phyloP scores from a whole-genome alignment of 2,329 filamentous ascomycete genomes.

The Colletotrichum higginsianum region DNA sequence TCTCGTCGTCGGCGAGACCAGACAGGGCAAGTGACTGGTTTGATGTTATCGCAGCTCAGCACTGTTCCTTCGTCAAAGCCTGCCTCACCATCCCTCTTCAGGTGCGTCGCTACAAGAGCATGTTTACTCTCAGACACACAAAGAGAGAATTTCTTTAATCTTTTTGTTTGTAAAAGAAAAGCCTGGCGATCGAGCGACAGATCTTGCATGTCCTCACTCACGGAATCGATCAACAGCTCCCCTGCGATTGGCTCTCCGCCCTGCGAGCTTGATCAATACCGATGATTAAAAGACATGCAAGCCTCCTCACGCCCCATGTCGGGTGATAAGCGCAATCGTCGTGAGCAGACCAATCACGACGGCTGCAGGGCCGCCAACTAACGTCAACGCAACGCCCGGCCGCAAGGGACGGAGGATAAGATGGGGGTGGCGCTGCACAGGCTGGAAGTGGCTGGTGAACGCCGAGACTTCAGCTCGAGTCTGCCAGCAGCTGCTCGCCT shows the following conservation, averaged over 20 bases:
- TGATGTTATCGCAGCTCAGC: not conserved
- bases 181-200: too few relatives aligned
- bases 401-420: too few relatives aligned
- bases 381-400: not conserved
- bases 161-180: too few relatives aligned
- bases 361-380: constrained; percentile 13
- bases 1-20: not conserved
- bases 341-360: constrained; percentile 18
- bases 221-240: not conserved
- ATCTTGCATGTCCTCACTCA: not conserved
- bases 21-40: not conserved
- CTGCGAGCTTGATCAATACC: constrained; percentile 22
- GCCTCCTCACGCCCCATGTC: constrained; percentile 4
- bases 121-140: too few relatives aligned
- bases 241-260: not conserved
- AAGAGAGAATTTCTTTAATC: not conserved
- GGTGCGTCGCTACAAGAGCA: not conserved
- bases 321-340: constrained; percentile 32
- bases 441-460: not conserved
- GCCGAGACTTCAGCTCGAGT: not conserved
- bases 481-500: too few relatives aligned
- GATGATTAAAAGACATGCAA: constrained; percentile 28
- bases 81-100: not conserved
- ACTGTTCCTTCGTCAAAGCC: not conserved
- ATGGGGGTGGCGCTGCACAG: not conserved